Conservation (phyloP, 345 rosid genomes). For the Gossypium raimondii region DNA sequence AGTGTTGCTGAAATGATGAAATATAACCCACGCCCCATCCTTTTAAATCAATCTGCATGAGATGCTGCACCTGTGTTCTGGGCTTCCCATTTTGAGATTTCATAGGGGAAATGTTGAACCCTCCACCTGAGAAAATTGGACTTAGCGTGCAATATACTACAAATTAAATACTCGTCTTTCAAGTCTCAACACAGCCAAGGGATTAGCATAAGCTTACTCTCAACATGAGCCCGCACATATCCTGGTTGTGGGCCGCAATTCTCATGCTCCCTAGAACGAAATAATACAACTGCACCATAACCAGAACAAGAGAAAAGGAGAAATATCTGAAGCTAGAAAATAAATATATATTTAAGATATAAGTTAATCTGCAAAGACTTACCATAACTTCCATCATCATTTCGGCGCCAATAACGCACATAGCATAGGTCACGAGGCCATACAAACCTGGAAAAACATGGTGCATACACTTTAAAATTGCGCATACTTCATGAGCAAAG, state of each 20-base stretch:
- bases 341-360: slow-evolving; percentile 15
- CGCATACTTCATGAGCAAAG: not conserved
- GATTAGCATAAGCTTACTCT: slow-evolving; percentile 44
- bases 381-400: slow-evolving; percentile 99
- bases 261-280: slow-evolving; percentile 97
- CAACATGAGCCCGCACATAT: slow-evolving; percentile 90
- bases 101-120: slow-evolving; percentile 88
- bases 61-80: slow-evolving; percentile 91
- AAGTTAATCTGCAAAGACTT: slow-evolving; percentile 20
- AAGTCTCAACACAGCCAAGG: slow-evolving; percentile 14
- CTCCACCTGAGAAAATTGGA: slow-evolving; percentile 69
- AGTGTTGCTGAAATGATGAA: slow-evolving; percentile 93
- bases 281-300: slow-evolving; percentile 74
- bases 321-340: slow-evolving; percentile 19
- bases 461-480: not conserved
- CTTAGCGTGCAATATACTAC: not conserved
- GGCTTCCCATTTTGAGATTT: slow-evolving; percentile 82
- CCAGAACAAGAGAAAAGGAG: slow-evolving; percentile 15
- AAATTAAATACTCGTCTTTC: slow-evolving; percentile 4
- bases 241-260: slow-evolving; percentile 93
- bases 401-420: slow-evolving; percentile 97
- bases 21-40: slow-evolving; percentile 94
- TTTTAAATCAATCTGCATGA: slow-evolving; percentile 96
- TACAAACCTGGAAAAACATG: slow-evolving; percentile 59
- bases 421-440: slow-evolving; percentile 99